Evolutionary conservation across 306 rosid genomes (phyloP), one percentile per base, ranked within the genome.

Genomic region (Prunus dulcis): DNA sequence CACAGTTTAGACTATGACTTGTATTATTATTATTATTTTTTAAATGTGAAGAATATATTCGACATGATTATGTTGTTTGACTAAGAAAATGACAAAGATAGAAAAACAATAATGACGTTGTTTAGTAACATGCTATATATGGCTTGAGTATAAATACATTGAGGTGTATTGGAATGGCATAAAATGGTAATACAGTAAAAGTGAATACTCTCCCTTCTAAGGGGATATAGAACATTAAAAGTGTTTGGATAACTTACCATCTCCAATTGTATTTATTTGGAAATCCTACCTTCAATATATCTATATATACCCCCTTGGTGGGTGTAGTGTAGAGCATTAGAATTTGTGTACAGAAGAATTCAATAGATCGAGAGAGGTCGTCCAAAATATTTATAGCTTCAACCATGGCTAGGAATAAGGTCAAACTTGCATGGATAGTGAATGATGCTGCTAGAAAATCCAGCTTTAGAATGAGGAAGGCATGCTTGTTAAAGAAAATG

Each of bases 401-500:
- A 66, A 20, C 32, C 71, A 84, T 81, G 88, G 71, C 83, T 17
- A 69, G 86, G 60, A 79, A 74, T 64, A 87, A 67, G 51, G 82
- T 84, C 27, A 82, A 79, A 34, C 83, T 81, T 13, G 68, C 23
- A 2, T 81, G 84, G 82, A 87, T 84, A 41, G 79, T 22, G 9
- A 77, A 82, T 30, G 79, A 66, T 19, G 62, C 70, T 34, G 67
- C 86, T 13, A 82, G 90, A 43, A 87, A 75, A 73, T 73, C 83
- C 4, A 77, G 81, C 74, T 82, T 84, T 72, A 84, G 25, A 72
- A 84, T 82, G 55, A 72, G 86, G 63, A 76, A 69, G 25, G n/a
- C 15, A 8, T 82, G 88, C 13, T 32, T 87, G 52, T 4, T 84
- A 55, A 81, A 82, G 79, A 87, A 87, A 63, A 77, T 84, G 43